These are phyloP conservation scores for Helichrysum umbraculigerum DNA, from an alignment of 129 eudicot species.

Conservation along the genomic window DNA sequence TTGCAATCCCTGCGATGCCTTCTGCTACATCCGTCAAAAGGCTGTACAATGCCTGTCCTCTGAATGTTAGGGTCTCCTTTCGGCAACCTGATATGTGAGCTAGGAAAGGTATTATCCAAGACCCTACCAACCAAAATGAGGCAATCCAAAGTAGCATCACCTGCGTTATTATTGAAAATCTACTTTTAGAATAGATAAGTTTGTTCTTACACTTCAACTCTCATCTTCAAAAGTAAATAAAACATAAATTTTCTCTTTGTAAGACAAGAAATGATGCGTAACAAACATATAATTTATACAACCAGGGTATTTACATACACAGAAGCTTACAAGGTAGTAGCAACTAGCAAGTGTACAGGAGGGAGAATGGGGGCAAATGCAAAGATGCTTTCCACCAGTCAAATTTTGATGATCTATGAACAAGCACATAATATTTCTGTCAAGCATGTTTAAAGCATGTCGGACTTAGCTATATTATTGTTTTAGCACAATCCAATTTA, in stretches of 20 bases:
- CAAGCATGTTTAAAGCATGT: too few species aligned
- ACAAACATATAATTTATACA: not conserved
- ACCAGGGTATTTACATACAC: not conserved
- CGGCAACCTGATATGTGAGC: conserved; percentile 59
- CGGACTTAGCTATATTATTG: too few species aligned
- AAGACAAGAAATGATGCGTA: not conserved
- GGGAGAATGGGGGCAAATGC: not conserved
- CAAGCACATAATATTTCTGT: too few species aligned
- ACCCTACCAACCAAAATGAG: conserved; percentile 68
- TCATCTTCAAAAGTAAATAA: too few species aligned
- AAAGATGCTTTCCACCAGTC: not conserved
- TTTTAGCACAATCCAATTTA: too few species aligned
- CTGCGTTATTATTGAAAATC: conserved; percentile 33
- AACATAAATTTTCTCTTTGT: too few species aligned
- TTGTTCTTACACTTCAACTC: conserved; percentile 16
- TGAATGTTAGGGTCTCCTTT: conserved; percentile 54
- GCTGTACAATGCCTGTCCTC: conserved; percentile 69
- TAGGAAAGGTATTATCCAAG: conserved; percentile 67
- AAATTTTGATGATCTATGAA: not conserved
- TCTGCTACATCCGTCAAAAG: conserved; percentile 63
- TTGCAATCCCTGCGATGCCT: conserved; percentile 65
- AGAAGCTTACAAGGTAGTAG: not conserved
- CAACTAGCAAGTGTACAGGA: not conserved
- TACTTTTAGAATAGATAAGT: not conserved
- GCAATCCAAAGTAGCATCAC: conserved; percentile 68